Evolutionary conservation across 176 grass and related monocot genomes (phyloP), one percentile per base, ranked within the genome.

Genomic region (Juncus inflexus): DNA sequence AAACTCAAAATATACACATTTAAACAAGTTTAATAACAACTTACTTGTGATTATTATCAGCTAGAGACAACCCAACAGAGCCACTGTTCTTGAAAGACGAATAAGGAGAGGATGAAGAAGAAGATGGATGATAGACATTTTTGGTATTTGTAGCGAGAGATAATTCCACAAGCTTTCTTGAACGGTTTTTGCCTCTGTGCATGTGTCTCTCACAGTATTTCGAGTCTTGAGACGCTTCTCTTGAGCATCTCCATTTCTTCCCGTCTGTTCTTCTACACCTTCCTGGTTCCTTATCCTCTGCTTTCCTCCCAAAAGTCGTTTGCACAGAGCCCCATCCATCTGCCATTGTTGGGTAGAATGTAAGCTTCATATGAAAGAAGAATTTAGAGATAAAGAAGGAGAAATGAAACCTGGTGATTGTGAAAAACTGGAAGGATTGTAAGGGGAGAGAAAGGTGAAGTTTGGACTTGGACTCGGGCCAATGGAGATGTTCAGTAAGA

Each of bases 91-190:
- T 70, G n/a, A 19, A 70, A 9, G 37, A 58, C 7, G 67, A 70
- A 43, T 70, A 70, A 2, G 67, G 67, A 9, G 67, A 66, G 52
- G 47, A 59, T 6, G 70, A 55, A 63, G 35, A 65, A 55, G 40
- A 62, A 57, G 52, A 37, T 10, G 19, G 10, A 42, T 57, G 64
- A 67, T 67, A 39, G 5, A 50, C 39, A 61, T 55, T 50, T 12
- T 35, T 65, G 37, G 78, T 64, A 66, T 53, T 74, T 28, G 78
- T 69, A 71, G 72, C 78, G 11, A 81, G 64, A 51, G 78, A 81
- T 57, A 81, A 81, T 75, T 81, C 78, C 72, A 76, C 78, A 70
- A 66, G 78, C 78, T 81, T 81, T 81, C 78, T 81, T 76, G 78
- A 81, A 81, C 78, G 70, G 42, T 74, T 81, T 56, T 81, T 81